phyloP scores from a whole-genome alignment of 129 eudicot species.

The Escallonia rubra region DNA sequence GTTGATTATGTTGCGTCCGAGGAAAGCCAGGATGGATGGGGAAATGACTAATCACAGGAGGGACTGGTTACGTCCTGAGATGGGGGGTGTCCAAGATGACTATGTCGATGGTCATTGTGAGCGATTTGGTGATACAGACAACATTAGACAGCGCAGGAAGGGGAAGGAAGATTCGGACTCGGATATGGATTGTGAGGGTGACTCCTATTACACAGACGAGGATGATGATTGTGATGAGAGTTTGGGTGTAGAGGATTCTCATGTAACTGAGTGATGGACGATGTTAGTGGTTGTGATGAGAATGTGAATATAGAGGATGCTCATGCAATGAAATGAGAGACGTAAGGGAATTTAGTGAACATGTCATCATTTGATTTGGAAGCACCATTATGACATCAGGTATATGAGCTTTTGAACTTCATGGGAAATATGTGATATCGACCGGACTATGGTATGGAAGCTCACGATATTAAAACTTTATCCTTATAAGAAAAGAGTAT shows the following conservation, averaged over 20 bases:
- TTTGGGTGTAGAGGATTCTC: conserved; percentile 15
- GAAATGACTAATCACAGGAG: conserved; percentile 49
- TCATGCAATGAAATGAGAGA: neutral
- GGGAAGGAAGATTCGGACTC: conserved; percentile 22
- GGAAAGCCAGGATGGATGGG: conserved; percentile 46
- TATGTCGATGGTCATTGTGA: conserved; percentile 13
- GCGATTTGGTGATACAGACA: conserved; percentile 20
- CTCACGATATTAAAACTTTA: neutral
- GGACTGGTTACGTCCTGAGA: conserved; percentile 21
- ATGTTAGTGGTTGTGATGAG: neutral
- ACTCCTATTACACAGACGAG: conserved; percentile 31
- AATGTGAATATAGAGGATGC: neutral
- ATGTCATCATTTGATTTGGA: neutral
- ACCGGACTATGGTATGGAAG: neutral
- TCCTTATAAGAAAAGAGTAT: neutral
- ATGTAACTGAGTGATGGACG: conserved; percentile 10
- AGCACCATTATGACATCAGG: neutral
- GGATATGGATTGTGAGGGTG: conserved; percentile 31
- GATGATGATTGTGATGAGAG: conserved; percentile 24
- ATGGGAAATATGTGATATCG: neutral
- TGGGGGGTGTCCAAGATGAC: conserved; percentile 10
- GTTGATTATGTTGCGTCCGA: conserved; percentile 47
- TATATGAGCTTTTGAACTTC: neutral
- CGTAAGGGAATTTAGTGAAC: neutral
- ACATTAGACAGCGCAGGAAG: conserved; percentile 8